Percentiles rank a stretch among this genome's conserved stretches.
Conservation (phyloP, 805 yeast genomes). For the Spathaspora passalidarum region DNA sequence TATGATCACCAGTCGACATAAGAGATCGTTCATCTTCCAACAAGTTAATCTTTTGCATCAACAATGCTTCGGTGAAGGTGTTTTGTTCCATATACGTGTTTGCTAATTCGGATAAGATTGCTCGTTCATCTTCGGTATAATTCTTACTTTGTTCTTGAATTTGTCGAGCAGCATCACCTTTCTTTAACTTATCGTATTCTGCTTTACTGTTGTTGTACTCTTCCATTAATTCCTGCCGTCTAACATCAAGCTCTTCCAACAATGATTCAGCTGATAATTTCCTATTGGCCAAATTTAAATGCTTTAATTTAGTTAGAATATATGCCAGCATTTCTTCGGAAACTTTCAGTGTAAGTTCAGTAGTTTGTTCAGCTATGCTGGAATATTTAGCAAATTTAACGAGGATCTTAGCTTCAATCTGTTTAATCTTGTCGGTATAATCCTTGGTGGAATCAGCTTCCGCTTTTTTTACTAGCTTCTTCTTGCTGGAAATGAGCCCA, state of each 20-base stretch:
- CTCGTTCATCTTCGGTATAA: conserved; percentile 40
- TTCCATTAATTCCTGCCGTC: conserved; percentile 15
- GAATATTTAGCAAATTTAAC: not conserved
- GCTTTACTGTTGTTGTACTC: conserved; percentile 32
- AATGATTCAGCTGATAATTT: conserved; percentile 21
- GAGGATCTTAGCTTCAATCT: conserved; percentile 23
- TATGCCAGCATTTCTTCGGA: conserved; percentile 2
- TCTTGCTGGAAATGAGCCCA: not conserved
- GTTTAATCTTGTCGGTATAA: conserved; percentile 36
- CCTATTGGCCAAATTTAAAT: conserved; percentile 13
- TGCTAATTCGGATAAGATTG: conserved; percentile 38
- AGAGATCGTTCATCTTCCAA: conserved; percentile 46
- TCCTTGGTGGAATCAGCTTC: conserved; percentile 41
- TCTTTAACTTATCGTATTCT: conserved; percentile 37
- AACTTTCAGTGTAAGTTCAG: conserved; percentile 6
- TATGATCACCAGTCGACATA: conserved; percentile 34
- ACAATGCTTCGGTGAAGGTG: conserved; percentile 34
- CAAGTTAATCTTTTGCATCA: conserved; percentile 39
- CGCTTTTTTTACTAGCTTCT: conserved; percentile 26
- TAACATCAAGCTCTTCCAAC: conserved; percentile 23
- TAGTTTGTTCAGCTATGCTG: not conserved
- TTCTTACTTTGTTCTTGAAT: conserved; percentile 31
- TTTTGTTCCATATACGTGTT: conserved; percentile 28
- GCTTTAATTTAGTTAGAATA: conserved; percentile 1
- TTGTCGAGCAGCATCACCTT: conserved; percentile 36